Evolutionary conservation across 805 yeast species (phyloP), one percentile per base, ranked within the genome.

Genomic region (Saturnispora ahearnii): DNA sequence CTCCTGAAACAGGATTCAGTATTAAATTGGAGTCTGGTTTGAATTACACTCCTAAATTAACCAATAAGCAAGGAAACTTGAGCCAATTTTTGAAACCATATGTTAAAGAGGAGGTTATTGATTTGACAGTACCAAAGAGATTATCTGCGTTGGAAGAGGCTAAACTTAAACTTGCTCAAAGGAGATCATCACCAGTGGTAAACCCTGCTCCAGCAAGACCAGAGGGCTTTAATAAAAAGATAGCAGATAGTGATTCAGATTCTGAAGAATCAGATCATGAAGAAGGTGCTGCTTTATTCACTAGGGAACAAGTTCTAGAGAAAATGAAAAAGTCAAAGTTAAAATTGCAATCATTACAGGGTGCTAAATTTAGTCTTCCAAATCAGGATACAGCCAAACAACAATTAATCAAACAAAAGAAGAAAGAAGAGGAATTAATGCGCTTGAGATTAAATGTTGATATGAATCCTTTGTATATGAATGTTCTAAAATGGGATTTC

Each of bases 401-500:
- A 22, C 32, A 42, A 11, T 53, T 51, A 31, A 13, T 48, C 8
- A 70, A 71, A 31, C 63, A 66, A 22, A 73, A 69, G 46, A 79
- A 78, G 57, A 64, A 69, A 33, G 91, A 82, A 37, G 90, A 84
- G 61, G 84, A 84, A 52, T 70, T 81, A 48, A 87, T 88, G 90
- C 77, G 95, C 55, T 70, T 76, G 55, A 74, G 98, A 55, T 69
- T 91, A 48, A 81, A 84, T 59, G 89, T 89, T 11, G 87, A 84
- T 59, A 66, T 88, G 62, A 81, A 77, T 51, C 89, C 95, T 2
- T 70, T 95, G 5, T 88, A 91, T 62, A 68, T 71, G 15, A 73
- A 74, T 6, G 73, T 93, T 7, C 68, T 93, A 51, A 70, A 72
- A 41, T 93, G 99, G 99, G 78, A 85, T 44, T 91, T 78, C 58